Evolutionary conservation across 192 early-diverging fungal genomes (phyloP).

Genomic region (Podila epicladia): DNA sequence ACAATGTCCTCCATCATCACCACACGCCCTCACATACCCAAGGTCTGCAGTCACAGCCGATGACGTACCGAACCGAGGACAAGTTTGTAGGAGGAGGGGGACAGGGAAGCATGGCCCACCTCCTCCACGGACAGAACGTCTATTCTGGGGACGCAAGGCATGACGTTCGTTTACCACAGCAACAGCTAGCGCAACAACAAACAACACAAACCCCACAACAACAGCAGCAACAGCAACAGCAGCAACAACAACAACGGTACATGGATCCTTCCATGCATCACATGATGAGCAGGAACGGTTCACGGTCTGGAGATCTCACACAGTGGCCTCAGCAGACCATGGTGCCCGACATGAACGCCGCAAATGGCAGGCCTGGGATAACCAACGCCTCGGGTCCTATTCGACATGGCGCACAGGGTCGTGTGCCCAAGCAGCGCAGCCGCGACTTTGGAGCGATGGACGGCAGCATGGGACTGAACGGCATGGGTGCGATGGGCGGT

Average conservation of each 20-base stretch:
- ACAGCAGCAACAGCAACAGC: conserved; percentile 24
- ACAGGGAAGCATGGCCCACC: neutral
- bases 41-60: conserved; percentile 17
- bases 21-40: neutral
- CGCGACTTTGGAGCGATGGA: conserved; percentile 39
- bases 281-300: conserved; percentile 13
- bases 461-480: conserved; percentile 16
- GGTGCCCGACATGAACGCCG: conserved; percentile 11
- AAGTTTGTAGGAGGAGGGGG: neutral
- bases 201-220: conserved; percentile 13
- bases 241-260: conserved; percentile 21
- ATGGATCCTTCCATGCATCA: conserved; percentile 25
- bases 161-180: conserved; percentile 11
- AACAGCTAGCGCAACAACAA: conserved; percentile 13
- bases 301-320: conserved; percentile 20
- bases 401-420: conserved; percentile 29
- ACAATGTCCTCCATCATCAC: conserved; percentile 11
- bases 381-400: conserved; percentile 11
- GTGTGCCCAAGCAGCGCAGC: conserved; percentile 33
- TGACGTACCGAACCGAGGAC: neutral
- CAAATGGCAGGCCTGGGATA: neutral
- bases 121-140: neutral
- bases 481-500: conserved; percentile 25
- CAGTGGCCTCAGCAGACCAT: conserved; percentile 6
- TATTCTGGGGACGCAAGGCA: conserved; percentile 13